Evolutionary conservation across 2,329 filamentous ascomycete genomes (phyloP).

Genomic region (Rhynchosporium graminicola): DNA sequence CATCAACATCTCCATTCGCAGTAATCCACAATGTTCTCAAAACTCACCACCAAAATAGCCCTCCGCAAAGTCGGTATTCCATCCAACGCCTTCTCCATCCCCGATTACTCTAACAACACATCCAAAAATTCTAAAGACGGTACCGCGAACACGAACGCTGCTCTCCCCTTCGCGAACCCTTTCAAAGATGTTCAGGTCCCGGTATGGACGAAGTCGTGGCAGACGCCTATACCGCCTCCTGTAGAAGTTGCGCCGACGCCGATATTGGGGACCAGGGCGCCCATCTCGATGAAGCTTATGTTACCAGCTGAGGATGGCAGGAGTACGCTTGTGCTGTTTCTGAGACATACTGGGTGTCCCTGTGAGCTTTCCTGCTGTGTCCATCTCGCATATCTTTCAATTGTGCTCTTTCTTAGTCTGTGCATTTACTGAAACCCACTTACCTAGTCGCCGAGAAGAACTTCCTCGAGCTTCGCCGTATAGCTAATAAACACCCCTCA

Average conservation of each 20-base stretch:
- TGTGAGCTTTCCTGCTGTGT: slow-evolving; percentile 51
- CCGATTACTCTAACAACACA: slow-evolving; percentile 8
- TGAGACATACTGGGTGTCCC: slow-evolving; percentile 75
- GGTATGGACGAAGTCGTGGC: slow-evolving; percentile 36
- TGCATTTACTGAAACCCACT: neutral
- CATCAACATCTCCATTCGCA: neutral
- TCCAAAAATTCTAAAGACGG: slow-evolving; percentile 26
- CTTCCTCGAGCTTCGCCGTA: slow-evolving; percentile 55
- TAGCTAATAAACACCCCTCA: slow-evolving; percentile 53
- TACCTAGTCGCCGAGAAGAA: slow-evolving; percentile 67
- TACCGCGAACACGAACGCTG: slow-evolving; percentile 12
- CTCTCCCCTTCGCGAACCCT: slow-evolving; percentile 34
- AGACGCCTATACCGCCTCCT: slow-evolving; percentile 35
- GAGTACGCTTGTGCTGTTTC: slow-evolving; percentile 64
- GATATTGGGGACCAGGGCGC: slow-evolving; percentile 32
- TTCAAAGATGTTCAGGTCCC: slow-evolving; percentile 37
- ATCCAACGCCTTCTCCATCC: slow-evolving; percentile 31
- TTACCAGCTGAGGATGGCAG: slow-evolving; percentile 52
- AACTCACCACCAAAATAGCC: slow-evolving; percentile 39
- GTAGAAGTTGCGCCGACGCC: slow-evolving; percentile 34
- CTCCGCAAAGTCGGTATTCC: slow-evolving; percentile 39
- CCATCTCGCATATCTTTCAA: neutral
- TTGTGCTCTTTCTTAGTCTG: neutral
- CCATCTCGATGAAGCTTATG: slow-evolving; percentile 28
- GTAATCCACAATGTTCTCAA: slow-evolving; percentile 33